These are phyloP conservation scores for Exutisphaerella laricina DNA, from an alignment of 2,329 filamentous ascomycete genomes.

Conservation along the genomic window DNA sequence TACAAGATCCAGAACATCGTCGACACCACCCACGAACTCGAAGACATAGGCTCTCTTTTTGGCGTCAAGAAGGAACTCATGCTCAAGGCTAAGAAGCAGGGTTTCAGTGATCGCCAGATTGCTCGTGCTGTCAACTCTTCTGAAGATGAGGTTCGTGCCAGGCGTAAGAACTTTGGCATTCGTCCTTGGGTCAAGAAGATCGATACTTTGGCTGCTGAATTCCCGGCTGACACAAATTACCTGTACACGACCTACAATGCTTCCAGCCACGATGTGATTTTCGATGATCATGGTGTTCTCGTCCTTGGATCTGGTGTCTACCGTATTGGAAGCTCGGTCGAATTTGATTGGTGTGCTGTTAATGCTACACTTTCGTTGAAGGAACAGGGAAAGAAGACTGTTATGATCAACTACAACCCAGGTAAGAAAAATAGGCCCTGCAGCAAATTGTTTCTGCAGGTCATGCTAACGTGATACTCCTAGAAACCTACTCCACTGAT, in stretches of 20 bases:
- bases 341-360: slow-evolving; percentile 98
- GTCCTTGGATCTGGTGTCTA: slow-evolving; percentile 94
- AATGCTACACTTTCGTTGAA: slow-evolving; percentile 79
- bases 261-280: slow-evolving; percentile 83
- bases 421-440: not conserved
- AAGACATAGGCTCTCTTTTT: slow-evolving; percentile 75
- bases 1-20: slow-evolving; percentile 98
- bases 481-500: slow-evolving; percentile 62
- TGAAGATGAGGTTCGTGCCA: slow-evolving; percentile 83
- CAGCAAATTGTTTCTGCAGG: too few species aligned
- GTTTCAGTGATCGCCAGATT: slow-evolving; percentile 96
- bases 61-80: slow-evolving; percentile 84
- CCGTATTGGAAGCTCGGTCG: slow-evolving; percentile 93
- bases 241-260: slow-evolving; percentile 98
- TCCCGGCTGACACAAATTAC: slow-evolving; percentile 92
- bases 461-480: too few species aligned
- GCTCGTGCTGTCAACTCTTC: slow-evolving; percentile 75
- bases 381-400: slow-evolving; percentile 88
- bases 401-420: slow-evolving; percentile 72
- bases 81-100: slow-evolving; percentile 90
- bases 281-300: slow-evolving; percentile 84
- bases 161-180: slow-evolving; percentile 80
- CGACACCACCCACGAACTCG: slow-evolving; percentile 77
- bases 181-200: slow-evolving; percentile 97
- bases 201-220: slow-evolving; percentile 93